Percentiles rank a stretch among this genome's conserved stretches.
Conservation (phyloP, 805 yeast genomes). For the Metschnikowia similis region DNA sequence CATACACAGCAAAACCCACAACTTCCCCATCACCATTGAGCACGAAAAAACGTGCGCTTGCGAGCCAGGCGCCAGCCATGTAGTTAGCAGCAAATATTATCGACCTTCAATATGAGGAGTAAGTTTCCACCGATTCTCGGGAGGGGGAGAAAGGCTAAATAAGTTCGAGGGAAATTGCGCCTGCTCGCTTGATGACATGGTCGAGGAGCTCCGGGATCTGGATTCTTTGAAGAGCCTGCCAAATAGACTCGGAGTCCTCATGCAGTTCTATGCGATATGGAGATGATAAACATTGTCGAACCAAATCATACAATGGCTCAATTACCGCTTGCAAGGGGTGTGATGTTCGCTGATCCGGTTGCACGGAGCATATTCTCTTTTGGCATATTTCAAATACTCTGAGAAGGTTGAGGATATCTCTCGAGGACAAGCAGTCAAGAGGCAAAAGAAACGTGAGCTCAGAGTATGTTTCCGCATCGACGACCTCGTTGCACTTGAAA, state of each 20-base stretch:
- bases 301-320: constrained; percentile 2
- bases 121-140: background rate
- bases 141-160: constrained; percentile 3
- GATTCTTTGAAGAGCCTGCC: constrained; percentile 11
- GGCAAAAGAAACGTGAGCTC: background rate
- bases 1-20: constrained; percentile 3
- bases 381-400: constrained; percentile 7
- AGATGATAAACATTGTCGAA: background rate
- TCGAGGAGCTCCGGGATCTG: constrained; percentile 15
- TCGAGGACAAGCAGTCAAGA: background rate
- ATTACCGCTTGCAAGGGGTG: constrained; percentile 6
- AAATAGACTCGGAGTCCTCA: constrained; percentile 6
- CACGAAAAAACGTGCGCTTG: background rate
- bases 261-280: constrained; percentile 2
- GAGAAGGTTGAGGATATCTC: constrained; percentile 8
- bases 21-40: constrained; percentile 2
- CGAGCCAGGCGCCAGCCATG: background rate
- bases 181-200: constrained; percentile 14
- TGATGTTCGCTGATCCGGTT: constrained; percentile 5
- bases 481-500: background rate
- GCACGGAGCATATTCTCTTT: constrained; percentile 2
- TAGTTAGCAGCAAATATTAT: background rate
- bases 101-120: background rate
- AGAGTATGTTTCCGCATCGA: background rate
- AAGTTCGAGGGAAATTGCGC: constrained; percentile 9